A percentile compares a stretch with the other conserved stretches of the same genome.
Conservation (phyloP, 495 filamentous ascomycete species). For the Aspergillus baeticus region DNA sequence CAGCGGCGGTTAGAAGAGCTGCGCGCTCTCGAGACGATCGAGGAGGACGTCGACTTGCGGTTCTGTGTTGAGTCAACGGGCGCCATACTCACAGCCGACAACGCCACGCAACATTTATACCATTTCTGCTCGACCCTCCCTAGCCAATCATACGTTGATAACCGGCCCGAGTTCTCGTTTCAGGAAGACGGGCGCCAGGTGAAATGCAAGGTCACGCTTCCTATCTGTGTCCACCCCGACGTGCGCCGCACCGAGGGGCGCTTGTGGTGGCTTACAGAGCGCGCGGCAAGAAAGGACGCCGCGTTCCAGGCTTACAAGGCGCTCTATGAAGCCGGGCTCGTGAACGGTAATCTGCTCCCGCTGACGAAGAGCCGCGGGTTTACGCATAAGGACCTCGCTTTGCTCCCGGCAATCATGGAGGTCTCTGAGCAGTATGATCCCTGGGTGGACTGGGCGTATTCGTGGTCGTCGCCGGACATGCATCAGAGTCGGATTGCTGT, state of each 20-base stretch:
- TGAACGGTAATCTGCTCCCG: constrained; percentile 82
- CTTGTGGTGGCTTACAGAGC: constrained; percentile 66
- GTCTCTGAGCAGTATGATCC: constrained; percentile 62
- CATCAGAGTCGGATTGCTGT: constrained; percentile 34
- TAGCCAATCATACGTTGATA: constrained; percentile 51
- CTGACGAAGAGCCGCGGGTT: constrained; percentile 28
- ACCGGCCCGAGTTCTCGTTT: constrained; percentile 48
- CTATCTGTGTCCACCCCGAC: constrained; percentile 62
- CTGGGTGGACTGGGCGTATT: constrained; percentile 59
- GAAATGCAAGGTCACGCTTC: constrained; percentile 59
- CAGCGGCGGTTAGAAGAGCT: constrained; percentile 49
- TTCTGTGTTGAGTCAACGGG: constrained; percentile 55
- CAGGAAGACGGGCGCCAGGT: constrained; percentile 20
- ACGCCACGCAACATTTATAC: constrained; percentile 70
- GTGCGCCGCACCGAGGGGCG: constrained; percentile 57
- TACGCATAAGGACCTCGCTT: constrained; percentile 2
- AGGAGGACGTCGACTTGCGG: constrained; percentile 41
- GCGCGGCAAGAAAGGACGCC: constrained; percentile 74
- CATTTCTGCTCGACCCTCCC: constrained; percentile 77
- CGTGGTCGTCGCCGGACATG: constrained; percentile 44
- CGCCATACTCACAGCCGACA: constrained; percentile 70
- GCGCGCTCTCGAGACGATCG: constrained; percentile 46
- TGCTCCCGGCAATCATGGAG: constrained; percentile 34
- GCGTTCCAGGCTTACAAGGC: constrained; percentile 78
- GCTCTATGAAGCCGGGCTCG: constrained; percentile 65